Evolutionary conservation across 1,284 basidiomycete genomes (phyloP), one percentile per base, ranked within the genome.

Genomic region (Naganishia albida): DNA sequence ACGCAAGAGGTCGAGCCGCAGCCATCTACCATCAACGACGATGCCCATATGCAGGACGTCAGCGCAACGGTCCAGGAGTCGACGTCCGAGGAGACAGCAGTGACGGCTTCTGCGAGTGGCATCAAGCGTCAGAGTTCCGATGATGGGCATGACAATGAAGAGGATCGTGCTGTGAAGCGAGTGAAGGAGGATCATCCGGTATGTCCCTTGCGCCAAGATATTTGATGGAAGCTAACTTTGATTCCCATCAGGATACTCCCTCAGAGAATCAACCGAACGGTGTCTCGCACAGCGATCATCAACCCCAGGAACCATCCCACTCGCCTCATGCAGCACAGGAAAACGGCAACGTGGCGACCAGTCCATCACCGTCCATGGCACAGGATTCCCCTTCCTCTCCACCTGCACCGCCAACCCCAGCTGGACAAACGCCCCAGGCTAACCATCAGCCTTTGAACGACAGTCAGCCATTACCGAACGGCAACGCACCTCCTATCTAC

Each of bases 111-210:
- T 10, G 10, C 34, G 34, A 34, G 46, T 16, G 57, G 46, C 20
- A 39, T 62, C 3, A 65, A 65, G 34, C 40, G 64, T 18, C 44
- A 51, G 15, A 62, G 64, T 26, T 56, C 64, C 13, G 50, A 62
- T 30, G 49, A 63, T 25, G 26, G n/a, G 8, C 8, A 48, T 25
- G 55, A 51, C 13, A 39, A 59, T 26, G 48, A 44, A n/a, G 49
- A 59, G 26, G 66, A 67, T n/a, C 39, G 64, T 38, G 43, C 51
- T 30, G 53, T 30, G 7, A 65, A 65, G 56, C 56, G 64, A 18
- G 57, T 60, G 18, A 65, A 60, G 57, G 64, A 65, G 39, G 51
- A 65, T 44, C 56, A 62, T 30, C 16, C 39, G 28, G 54, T 44
- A 39, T n/a, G 63, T 46, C 3, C n/a, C 18, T 53, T 34, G 15